Conservation (phyloP, 768 basidiomycete species). For the Leccinum uliginosum region DNA sequence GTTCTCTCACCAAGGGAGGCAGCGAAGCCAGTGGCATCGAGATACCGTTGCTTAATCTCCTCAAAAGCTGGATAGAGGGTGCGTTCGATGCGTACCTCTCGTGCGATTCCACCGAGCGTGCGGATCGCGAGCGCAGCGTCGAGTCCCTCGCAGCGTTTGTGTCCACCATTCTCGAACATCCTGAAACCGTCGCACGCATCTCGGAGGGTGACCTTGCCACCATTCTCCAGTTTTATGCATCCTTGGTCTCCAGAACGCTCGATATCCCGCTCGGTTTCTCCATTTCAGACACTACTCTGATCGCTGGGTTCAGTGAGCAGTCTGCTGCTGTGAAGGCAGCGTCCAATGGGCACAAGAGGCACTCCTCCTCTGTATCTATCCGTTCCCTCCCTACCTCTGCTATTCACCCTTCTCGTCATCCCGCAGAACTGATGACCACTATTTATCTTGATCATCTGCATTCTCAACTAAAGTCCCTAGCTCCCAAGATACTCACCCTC, state of each 20-base stretch:
- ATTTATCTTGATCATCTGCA: conserved; percentile 63
- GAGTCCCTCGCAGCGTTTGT: conserved; percentile 59
- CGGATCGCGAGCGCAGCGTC: conserved; percentile 62
- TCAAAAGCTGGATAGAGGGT: conserved; percentile 63
- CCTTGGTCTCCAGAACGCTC: conserved; percentile 53
- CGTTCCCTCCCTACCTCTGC: conserved; percentile 37
- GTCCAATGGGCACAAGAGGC: conserved; percentile 47
- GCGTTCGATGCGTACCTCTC: conserved; percentile 52
- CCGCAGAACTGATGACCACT: conserved; percentile 58
- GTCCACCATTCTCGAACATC: conserved; percentile 43
- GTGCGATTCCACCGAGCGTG: conserved; percentile 36
- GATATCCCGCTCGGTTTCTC: conserved; percentile 25
- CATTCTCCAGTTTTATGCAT: conserved; percentile 59
- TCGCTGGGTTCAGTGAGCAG: conserved; percentile 28
- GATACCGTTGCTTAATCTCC: conserved; percentile 45
- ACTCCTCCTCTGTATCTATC: conserved; percentile 58
- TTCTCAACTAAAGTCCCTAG: conserved; percentile 56
- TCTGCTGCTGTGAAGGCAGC: conserved; percentile 19
- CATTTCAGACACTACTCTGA: conserved; percentile 11
- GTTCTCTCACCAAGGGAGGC: conserved; percentile 59
- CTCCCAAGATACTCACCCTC: conserved; percentile 46
- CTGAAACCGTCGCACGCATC: conserved; percentile 56
- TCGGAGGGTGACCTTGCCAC: conserved; percentile 52
- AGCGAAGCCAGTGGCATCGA: conserved; percentile 64
- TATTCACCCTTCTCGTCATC: conserved; percentile 36